Percentiles rank a stretch among this genome's conserved stretches.
phyloP scores from a whole-genome alignment of 192 early-diverging fungal genomes.

The Dissophora globulifera region DNA sequence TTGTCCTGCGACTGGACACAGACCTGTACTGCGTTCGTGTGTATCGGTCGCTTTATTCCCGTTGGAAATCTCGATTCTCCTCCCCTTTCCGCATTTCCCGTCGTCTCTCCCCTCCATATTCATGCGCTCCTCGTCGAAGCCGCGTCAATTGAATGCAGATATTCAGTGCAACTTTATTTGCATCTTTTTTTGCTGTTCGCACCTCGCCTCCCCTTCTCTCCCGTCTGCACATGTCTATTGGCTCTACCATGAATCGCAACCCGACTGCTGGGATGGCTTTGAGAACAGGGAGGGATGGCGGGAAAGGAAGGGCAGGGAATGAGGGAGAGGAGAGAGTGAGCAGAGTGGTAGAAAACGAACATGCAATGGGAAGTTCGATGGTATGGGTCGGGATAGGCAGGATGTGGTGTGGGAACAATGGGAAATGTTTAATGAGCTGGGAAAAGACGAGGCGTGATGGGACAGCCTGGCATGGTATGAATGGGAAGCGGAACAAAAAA shows the following conservation, averaged over 20 bases:
- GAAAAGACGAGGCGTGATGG: constrained; percentile 4
- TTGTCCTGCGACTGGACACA: neutral
- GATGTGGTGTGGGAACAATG: neutral
- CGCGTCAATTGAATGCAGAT: neutral
- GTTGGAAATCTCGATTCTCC: constrained; percentile 5
- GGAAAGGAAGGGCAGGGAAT: too few species aligned
- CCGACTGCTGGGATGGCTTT: too few species aligned
- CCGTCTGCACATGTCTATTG: too few species aligned
- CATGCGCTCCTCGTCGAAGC: neutral
- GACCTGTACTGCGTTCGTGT: too few species aligned
- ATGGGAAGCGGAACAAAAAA: constrained; percentile 19
- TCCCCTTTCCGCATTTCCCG: neutral
- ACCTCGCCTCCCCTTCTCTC: too few species aligned
- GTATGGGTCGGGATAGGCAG: constrained; percentile 1
- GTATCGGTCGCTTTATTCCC: neutral
- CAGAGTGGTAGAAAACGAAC: neutral
- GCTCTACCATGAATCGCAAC: too few species aligned
- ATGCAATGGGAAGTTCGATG: constrained; percentile 6
- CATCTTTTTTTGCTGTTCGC: too few species aligned
- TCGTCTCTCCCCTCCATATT: neutral
- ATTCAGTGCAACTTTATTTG: too few species aligned
- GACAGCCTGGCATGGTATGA: constrained; percentile 11
- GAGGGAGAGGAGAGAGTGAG: neutral
- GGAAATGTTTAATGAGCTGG: constrained; percentile 12
- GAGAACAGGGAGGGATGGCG: too few species aligned